Percentiles rank a stretch among this genome's conserved stretches.
Conservation (phyloP, 495 filamentous ascomycete species). For the Lineolata rhizophorae region DNA sequence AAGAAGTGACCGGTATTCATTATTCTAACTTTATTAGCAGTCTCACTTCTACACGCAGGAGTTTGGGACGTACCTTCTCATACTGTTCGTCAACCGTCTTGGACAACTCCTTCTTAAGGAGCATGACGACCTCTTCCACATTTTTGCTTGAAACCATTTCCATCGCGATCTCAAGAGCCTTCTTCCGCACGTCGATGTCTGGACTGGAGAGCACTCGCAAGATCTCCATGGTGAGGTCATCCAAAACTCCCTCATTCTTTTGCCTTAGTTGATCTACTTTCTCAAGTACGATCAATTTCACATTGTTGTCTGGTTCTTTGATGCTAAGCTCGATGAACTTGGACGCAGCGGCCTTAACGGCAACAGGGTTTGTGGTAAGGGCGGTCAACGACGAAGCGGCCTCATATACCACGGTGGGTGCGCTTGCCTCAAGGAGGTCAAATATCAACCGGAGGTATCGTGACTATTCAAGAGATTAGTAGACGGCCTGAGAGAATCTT, state of each 20-base stretch:
- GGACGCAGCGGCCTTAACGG: slow-evolving; percentile 83
- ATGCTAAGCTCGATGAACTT: slow-evolving; percentile 96
- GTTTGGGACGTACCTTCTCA: slow-evolving; percentile 41
- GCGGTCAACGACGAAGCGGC: slow-evolving; percentile 93
- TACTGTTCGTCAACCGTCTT: slow-evolving; percentile 98
- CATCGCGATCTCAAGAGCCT: slow-evolving; percentile 74
- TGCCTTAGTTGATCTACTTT: slow-evolving; percentile 79
- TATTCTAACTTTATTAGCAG: slow-evolving; percentile 32
- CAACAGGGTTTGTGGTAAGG: slow-evolving; percentile 88
- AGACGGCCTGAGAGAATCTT: too few species aligned
- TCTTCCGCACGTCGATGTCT: slow-evolving; percentile 88
- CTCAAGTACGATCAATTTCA: slow-evolving; percentile 93
- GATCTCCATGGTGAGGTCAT: slow-evolving; percentile 96
- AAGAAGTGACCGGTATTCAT: slow-evolving; percentile 83
- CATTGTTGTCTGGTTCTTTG: slow-evolving; percentile 95
- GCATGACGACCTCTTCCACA: slow-evolving; percentile 87
- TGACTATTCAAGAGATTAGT: too few species aligned
- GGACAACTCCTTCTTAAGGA: slow-evolving; percentile 90
- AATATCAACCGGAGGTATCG: slow-evolving; percentile 89
- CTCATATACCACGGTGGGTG: slow-evolving; percentile 92
- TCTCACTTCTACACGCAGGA: background rate
- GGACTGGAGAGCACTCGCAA: slow-evolving; percentile 88
- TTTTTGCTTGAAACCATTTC: slow-evolving; percentile 99
- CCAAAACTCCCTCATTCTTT: slow-evolving; percentile 81
- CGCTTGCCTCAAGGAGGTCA: slow-evolving; percentile 79